Base-by-base conservation (phyloP, 1,284 basidiomycete species). In the Papiliotrema nemorosa region DNA sequence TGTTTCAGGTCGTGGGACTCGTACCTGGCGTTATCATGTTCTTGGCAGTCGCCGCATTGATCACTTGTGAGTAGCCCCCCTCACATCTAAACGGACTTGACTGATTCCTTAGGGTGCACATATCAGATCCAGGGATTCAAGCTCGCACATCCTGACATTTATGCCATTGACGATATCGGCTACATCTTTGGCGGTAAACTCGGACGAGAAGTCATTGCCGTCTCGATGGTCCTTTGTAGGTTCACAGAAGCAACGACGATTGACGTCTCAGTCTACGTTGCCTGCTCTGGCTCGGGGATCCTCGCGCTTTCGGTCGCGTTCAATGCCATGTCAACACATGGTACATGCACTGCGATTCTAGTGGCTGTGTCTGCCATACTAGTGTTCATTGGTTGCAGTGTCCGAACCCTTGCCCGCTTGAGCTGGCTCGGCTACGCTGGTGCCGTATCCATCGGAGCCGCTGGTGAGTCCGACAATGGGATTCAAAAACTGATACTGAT, bases 111-210 rank as follows among this genome's bases (percentile, higher is more conserved):
- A 4, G 81, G 77, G 57, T 82, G 81, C 0, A 78, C 80, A 5
- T 81, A 81, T 55, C 64, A 81, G 3, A 69, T 82, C 31, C 76
- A 82, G 44, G 78, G 81, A 62, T 82, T 83, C 75, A 82, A 82
- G 66, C 52, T 81, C 16, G 80, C 80, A 52, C 81, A 82, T 57
- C 80, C 79, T 3, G 73, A 76, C 24, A 80, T 81, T 4, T 81
- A 83, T 55, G 81, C 74, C 53, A 81, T 82, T 78, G 80, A 80
- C 34, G 81, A 82, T 56, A 80, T 81, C 16, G 81, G 81, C 1
- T 77, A 76, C 44, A 76, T 82, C 47, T 56, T 82, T 3, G 80
- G 79, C 49, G 81, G 80, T 36, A 16, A 20, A 36, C 21, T 16
- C n/a, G 35, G 35, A 16, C n/a, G 21, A 20, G 35, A 36, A 20